Conservation (phyloP, 2,329 filamentous ascomycete genomes). For the Neopestalotiopsis rosae region DNA sequence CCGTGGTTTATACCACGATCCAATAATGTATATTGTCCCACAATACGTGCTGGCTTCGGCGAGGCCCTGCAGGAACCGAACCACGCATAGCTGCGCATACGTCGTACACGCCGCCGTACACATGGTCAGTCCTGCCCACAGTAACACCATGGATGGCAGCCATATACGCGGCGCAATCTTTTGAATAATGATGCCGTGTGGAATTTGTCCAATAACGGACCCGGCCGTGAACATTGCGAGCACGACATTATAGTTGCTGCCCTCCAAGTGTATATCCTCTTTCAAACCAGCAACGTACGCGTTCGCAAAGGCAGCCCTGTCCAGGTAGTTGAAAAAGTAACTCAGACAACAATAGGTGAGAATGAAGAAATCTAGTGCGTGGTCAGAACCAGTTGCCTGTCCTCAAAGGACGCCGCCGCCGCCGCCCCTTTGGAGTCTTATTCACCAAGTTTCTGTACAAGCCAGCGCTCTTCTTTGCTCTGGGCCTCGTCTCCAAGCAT, state of each 20-base stretch:
- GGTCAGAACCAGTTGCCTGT: slow-evolving; percentile 1
- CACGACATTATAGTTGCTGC: slow-evolving; percentile 42
- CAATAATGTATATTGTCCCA: slow-evolving; percentile 54
- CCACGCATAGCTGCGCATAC: slow-evolving; percentile 37
- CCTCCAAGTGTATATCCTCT: slow-evolving; percentile 43
- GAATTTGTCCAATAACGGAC: slow-evolving; percentile 47
- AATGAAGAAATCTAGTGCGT: slow-evolving; percentile 37
- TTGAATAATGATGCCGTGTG: slow-evolving; percentile 50
- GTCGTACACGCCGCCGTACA: slow-evolving; percentile 35
- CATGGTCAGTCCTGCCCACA: slow-evolving; percentile 53
- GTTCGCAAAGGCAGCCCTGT: slow-evolving; percentile 48
- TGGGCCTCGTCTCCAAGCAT: slow-evolving; percentile 19
- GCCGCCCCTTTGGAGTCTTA: background rate
- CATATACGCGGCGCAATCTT: slow-evolving; percentile 53
- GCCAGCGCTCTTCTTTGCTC: slow-evolving; percentile 31
- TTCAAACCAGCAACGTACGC: slow-evolving; percentile 47
- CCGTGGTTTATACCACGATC: slow-evolving; percentile 59
- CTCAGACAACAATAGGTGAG: slow-evolving; percentile 41
- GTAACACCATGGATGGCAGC: slow-evolving; percentile 50
- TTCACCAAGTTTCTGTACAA: slow-evolving; percentile 36
- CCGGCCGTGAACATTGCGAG: slow-evolving; percentile 41
- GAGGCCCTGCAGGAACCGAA: slow-evolving; percentile 50
- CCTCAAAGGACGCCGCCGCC: background rate
- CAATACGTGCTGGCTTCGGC: slow-evolving; percentile 54
- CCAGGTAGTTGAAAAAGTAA: slow-evolving; percentile 46